These are phyloP conservation scores for Berkeleyomyces rouxiae DNA, from an alignment of 2,329 filamentous ascomycete species.

Conservation along the genomic window DNA sequence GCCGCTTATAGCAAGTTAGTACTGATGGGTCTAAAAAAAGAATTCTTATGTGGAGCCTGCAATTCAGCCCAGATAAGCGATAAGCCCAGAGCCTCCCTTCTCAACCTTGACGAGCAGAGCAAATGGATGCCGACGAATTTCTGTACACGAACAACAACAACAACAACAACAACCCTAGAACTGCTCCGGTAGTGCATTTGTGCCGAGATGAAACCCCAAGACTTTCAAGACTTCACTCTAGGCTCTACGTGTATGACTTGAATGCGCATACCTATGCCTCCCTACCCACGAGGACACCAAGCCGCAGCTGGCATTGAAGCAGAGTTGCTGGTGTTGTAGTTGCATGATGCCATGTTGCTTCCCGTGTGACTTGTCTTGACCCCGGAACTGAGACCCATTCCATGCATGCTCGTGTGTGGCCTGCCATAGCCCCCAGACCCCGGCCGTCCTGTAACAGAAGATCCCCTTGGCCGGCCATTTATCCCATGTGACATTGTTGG, in stretches of 20 bases:
- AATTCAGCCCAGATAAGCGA: background rate
- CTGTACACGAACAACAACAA: too few species aligned
- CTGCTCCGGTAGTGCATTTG: too few species aligned
- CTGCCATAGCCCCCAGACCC: background rate
- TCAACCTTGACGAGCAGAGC: background rate
- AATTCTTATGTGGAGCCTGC: background rate
- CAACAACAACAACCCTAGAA: too few species aligned
- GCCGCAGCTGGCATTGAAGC: background rate
- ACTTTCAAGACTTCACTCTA: background rate
- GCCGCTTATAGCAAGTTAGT: background rate
- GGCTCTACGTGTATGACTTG: background rate
- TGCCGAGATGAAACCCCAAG: too few species aligned
- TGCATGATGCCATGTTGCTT: background rate
- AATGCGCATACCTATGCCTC: background rate
- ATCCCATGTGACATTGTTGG: background rate
- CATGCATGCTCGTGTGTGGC: background rate
- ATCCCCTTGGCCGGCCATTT: background rate
- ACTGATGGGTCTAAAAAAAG: background rate
- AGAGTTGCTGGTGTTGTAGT: background rate
- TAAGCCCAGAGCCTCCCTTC: background rate
- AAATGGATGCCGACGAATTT: too few species aligned
- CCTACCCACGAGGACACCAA: background rate
- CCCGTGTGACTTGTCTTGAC: conserved; percentile 13
- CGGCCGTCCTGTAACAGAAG: background rate
- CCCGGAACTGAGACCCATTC: conserved; percentile 14